phyloP scores from a whole-genome alignment of 345 rosid genomes.

The Hirschfeldia incana region DNA sequence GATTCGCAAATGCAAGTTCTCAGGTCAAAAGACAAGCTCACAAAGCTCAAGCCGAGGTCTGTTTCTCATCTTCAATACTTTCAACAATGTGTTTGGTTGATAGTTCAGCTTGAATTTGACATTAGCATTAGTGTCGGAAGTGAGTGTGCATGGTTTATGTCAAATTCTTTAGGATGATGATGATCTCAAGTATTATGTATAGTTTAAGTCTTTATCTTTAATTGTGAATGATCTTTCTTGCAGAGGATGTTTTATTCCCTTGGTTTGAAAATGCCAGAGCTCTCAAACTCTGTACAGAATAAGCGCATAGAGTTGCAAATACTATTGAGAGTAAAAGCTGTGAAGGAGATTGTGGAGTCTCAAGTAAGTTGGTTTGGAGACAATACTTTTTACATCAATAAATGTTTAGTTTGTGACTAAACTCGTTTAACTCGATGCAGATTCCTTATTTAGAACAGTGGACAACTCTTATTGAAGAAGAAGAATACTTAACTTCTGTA shows the following conservation, averaged over 20 bases:
- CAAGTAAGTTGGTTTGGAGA: slow-evolving; percentile 54
- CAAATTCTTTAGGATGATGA: not conserved
- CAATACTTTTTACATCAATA: not conserved
- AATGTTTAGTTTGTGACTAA: not conserved
- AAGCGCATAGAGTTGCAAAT: slow-evolving; percentile 57
- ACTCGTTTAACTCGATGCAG: slow-evolving; percentile 41
- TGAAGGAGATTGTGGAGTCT: slow-evolving; percentile 56
- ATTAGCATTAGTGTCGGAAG: not conserved
- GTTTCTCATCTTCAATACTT: not conserved
- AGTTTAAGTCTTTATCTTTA: too few species aligned
- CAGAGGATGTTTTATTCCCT: slow-evolving; percentile 66
- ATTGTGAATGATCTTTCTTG: slow-evolving; percentile 17
- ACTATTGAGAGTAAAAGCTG: slow-evolving; percentile 45
- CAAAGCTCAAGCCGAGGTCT: slow-evolving; percentile 70
- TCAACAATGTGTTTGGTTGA: not conserved
- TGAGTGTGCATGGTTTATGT: slow-evolving; percentile 6
- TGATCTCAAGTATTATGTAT: not conserved
- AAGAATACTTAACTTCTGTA: slow-evolving; percentile 52
- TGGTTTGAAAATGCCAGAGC: slow-evolving; percentile 54
- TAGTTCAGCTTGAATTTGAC: not conserved
- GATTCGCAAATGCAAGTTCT: slow-evolving; percentile 79
- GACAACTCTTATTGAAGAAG: slow-evolving; percentile 51
- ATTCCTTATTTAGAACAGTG: slow-evolving; percentile 80
- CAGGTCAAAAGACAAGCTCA: slow-evolving; percentile 52
- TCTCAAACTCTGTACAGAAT: slow-evolving; percentile 59